A percentile compares a stretch with the other conserved stretches of the same genome.
phyloP scores from a whole-genome alignment of 257 asterid species.

The Nicotiana otophora region DNA sequence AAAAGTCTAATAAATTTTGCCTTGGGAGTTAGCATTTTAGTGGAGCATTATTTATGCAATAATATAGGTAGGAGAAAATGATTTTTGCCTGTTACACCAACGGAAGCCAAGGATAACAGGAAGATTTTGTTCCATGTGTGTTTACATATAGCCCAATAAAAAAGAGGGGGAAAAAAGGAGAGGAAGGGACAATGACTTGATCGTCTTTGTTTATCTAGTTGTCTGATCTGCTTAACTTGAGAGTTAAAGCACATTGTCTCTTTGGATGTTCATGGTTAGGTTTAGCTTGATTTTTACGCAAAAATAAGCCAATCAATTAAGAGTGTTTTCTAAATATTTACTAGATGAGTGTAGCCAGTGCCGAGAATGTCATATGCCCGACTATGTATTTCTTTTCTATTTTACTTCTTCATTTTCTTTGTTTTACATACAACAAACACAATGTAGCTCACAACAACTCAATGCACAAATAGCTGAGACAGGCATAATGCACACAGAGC shows the following conservation, averaged over 20 bases:
- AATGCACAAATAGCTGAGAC: not conserved
- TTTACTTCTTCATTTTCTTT: not conserved
- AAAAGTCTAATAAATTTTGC: not conserved
- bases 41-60: not conserved
- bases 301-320: not conserved
- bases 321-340: not conserved
- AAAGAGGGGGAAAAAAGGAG: not conserved
- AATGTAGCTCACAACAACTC: not conserved
- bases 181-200: not conserved
- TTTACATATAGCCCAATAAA: not conserved
- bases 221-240: not conserved
- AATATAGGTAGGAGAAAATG: not conserved
- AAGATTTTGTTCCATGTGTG: not conserved
- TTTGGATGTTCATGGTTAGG: not conserved
- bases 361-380: not conserved
- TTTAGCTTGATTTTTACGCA: not conserved
- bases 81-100: not conserved
- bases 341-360: not conserved
- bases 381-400: not conserved
- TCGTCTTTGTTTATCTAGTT: not conserved
- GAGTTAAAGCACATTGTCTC: not conserved
- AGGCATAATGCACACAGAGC: not conserved
- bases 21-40: not conserved
- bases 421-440: not conserved
- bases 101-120: not conserved